Percentiles rank a stretch among this genome's conserved stretches.
phyloP scores from a whole-genome alignment of 2,329 filamentous ascomycete species.

The Fusarium domesticum region DNA sequence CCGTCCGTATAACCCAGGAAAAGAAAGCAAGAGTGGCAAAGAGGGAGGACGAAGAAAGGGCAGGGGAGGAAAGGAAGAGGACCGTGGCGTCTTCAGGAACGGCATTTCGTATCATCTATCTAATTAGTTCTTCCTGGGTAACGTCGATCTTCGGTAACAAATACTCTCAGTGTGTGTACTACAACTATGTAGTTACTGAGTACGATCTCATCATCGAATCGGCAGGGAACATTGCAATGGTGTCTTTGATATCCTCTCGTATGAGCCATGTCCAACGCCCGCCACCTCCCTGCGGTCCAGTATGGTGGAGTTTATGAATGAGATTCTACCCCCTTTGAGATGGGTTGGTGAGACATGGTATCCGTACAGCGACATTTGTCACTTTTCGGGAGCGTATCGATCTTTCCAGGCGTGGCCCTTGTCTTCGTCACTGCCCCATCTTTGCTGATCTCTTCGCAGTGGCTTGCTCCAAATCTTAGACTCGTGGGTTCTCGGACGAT shows the following conservation, averaged over 20 bases:
- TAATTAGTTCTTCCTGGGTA: not conserved
- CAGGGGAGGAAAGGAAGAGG: not conserved
- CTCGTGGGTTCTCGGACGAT: constrained; percentile 28
- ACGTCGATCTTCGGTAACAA: not conserved
- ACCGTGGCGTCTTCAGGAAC: not conserved
- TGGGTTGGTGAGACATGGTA: too few species aligned
- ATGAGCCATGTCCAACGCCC: too few species aligned
- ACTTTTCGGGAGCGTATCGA: not conserved
- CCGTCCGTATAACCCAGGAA: too few species aligned
- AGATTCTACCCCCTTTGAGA: too few species aligned
- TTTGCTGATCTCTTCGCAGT: constrained; percentile 22
- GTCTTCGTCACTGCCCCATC: constrained; percentile 17
- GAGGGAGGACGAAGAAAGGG: not conserved
- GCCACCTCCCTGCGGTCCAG: too few species aligned
- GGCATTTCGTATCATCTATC: not conserved
- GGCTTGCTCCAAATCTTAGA: constrained; percentile 23
- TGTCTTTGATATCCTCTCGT: too few species aligned
- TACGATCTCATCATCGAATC: too few species aligned
- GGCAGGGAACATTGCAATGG: too few species aligned
- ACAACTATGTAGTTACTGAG: too few species aligned
- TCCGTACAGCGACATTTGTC: not conserved
- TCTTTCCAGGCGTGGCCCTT: constrained; percentile 3
- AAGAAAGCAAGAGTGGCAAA: not conserved
- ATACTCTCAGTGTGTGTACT: too few species aligned
- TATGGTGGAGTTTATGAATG: too few species aligned